These are phyloP conservation scores for Schwanniomyces polymorphus DNA, from an alignment of 805 yeast genomes.

Conservation along the genomic window DNA sequence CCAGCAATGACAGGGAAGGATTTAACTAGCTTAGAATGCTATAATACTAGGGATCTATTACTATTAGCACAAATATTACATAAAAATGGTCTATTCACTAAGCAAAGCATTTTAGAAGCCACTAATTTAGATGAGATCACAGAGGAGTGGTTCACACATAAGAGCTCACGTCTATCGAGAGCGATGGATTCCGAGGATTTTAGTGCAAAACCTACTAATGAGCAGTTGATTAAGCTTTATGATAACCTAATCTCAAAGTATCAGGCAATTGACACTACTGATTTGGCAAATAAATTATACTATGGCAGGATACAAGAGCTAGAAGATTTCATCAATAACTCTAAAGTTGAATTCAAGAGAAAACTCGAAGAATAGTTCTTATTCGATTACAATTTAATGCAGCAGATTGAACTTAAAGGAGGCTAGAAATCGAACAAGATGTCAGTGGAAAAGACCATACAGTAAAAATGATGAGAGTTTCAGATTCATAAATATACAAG, in stretches of 20 bases:
- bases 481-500: too few species aligned
- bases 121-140: conserved; percentile 22
- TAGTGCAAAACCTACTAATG: conserved; percentile 13
- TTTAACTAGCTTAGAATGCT: conserved; percentile 6
- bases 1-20: conserved; percentile 2
- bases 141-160: conserved; percentile 30
- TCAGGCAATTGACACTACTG: conserved; percentile 33
- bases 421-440: too few species aligned
- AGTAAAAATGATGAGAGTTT: too few species aligned
- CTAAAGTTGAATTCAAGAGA: conserved; percentile 22
- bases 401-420: too few species aligned
- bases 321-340: conserved; percentile 19
- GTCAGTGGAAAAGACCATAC: too few species aligned
- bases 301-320: conserved; percentile 32
- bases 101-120: conserved; percentile 12
- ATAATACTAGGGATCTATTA: conserved; percentile 30
- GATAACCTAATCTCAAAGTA: conserved; percentile 23
- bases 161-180: conserved; percentile 22
- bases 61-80: conserved; percentile 40
- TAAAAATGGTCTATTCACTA: conserved; percentile 27
- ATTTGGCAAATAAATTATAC: conserved; percentile 37
- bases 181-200: conserved; percentile 14
- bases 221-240: conserved; percentile 23
- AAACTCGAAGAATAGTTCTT: not conserved
- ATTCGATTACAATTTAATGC: not conserved